phyloP scores from a whole-genome alignment of 164 flowering plant species.

The Buxus sempervirens region DNA sequence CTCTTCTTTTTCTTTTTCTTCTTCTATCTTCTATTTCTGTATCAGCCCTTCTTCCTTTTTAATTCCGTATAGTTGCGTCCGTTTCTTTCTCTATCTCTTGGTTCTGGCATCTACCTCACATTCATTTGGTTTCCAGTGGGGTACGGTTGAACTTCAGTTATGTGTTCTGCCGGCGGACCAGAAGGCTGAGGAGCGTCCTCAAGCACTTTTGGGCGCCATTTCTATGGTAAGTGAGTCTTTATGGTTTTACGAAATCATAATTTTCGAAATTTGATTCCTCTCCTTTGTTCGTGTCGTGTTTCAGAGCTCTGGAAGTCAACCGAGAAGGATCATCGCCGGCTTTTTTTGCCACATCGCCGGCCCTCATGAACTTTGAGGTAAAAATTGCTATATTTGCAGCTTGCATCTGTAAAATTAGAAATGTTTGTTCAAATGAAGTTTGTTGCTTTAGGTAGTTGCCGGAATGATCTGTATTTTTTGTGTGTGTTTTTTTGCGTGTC shows the following conservation, averaged over 20 bases:
- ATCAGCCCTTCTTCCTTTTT: neutral
- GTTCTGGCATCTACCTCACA: neutral
- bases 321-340: constrained; percentile 1
- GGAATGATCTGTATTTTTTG: neutral
- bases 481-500: neutral
- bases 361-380: constrained; percentile 26
- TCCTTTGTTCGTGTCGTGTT: constrained; percentile 8
- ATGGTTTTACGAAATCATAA: neutral
- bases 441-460: neutral
- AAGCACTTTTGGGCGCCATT: neutral
- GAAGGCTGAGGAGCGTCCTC: neutral
- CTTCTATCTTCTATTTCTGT: constrained; percentile 1
- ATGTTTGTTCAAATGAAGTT: neutral
- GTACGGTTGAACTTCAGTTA: constrained; percentile 1
- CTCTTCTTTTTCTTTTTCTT: constrained; percentile 1
- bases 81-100: neutral
- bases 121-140: constrained; percentile 1
- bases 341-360: neutral
- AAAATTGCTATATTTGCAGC: neutral
- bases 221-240: constrained; percentile 7
- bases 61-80: neutral
- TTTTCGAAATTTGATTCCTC: neutral
- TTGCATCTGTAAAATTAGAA: neutral
- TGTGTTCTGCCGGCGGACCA: constrained; percentile 1
- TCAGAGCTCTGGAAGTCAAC: neutral